Base-by-base conservation (phyloP, 1,284 basidiomycete species). In the Puccinia triticina region DNA sequence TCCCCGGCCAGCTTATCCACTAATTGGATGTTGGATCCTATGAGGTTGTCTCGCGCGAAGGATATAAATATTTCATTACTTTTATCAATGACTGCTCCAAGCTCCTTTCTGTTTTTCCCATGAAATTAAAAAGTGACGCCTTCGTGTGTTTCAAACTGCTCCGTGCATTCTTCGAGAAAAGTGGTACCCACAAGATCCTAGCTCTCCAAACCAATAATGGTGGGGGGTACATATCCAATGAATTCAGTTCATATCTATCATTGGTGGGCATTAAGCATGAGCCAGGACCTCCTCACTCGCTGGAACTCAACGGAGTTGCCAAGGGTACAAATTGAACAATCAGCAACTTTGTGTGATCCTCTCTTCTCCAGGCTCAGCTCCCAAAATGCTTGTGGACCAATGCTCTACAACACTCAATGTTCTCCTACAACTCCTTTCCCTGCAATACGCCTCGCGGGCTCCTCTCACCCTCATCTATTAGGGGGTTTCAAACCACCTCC, bases 91-190 rank as follows among this genome's bases (percentile, higher is more conserved):
- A n/a, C n/a, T n/a, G n/a, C n/a, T n/a, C n/a, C n/a, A n/a, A n/a
- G n/a, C n/a, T n/a, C n/a, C n/a, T n/a, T n/a, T n/a, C n/a, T n/a
- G n/a, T n/a, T n/a, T n/a, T n/a, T n/a, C n/a, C n/a, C n/a, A n/a
- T n/a, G n/a, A n/a, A n/a, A n/a, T n/a, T n/a, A n/a, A n/a, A n/a
- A n/a, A 46, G 34, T 4, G 26, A 73, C 0, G 4, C 71, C 1
- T 73, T 73, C 12, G 8, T 2, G 0, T 82, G 87, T 10, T 87
- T 89, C 82, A 84, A 85, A 73, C 50, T 82, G 2, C 88, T 85
- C 84, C 85, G 87, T 55, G 85, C 87, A 0, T 80, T 83, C 77
- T 83, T 84, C 3, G 84, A 87, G 75, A 84, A 83, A 26, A 74
- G 83, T 29, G 83, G 84, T 16, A 85, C 84, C 0, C 11, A n/a